phyloP scores from a whole-genome alignment of 768 basidiomycete genomes.

The Plicaturopsis crispa region DNA sequence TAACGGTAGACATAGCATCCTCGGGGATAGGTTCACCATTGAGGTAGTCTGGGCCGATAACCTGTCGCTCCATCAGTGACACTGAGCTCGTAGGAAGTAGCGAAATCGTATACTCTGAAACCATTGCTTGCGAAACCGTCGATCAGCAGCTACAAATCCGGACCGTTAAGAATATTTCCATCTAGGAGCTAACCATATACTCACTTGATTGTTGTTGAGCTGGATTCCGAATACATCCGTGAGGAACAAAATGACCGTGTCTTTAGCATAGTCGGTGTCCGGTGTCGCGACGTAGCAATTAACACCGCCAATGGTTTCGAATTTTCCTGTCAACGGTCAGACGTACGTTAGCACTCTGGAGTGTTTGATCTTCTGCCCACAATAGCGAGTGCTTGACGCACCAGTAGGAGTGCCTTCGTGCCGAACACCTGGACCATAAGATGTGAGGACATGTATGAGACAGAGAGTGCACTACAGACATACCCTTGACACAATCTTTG shows the following conservation, averaged over 20 bases:
- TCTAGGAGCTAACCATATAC: neutral
- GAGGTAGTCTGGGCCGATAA: conserved; percentile 8
- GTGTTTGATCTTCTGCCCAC: conserved; percentile 4
- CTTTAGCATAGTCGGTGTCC: conserved; percentile 37
- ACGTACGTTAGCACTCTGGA: no score
- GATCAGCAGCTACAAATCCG: conserved; percentile 16
- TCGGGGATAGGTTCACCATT: conserved; percentile 18
- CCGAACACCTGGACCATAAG: conserved; percentile 31
- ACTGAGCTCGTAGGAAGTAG: neutral
- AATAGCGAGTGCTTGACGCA: conserved; percentile 9
- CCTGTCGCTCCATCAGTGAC: conserved; percentile 1
- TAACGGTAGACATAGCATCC: conserved; percentile 22
- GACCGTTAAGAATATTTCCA: neutral
- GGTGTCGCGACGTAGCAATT: conserved; percentile 49
- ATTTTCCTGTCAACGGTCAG: conserved; percentile 29
- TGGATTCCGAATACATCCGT: conserved; percentile 45
- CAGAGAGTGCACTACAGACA: conserved; percentile 5
- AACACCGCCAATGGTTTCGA: conserved; percentile 39
- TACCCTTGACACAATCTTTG: conserved; percentile 49
- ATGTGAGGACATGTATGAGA: neutral
- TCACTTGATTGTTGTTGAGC: conserved; percentile 28
- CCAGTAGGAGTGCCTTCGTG: conserved; percentile 43
- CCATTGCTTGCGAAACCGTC: conserved; percentile 32
- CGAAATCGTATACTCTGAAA: conserved; percentile 18
- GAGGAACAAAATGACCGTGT: conserved; percentile 49